Percentiles rank a stretch among this genome's conserved stretches.
Conservation (phyloP, 352 stramenopile genomes). For the Nothophytophthora sp. region DNA sequence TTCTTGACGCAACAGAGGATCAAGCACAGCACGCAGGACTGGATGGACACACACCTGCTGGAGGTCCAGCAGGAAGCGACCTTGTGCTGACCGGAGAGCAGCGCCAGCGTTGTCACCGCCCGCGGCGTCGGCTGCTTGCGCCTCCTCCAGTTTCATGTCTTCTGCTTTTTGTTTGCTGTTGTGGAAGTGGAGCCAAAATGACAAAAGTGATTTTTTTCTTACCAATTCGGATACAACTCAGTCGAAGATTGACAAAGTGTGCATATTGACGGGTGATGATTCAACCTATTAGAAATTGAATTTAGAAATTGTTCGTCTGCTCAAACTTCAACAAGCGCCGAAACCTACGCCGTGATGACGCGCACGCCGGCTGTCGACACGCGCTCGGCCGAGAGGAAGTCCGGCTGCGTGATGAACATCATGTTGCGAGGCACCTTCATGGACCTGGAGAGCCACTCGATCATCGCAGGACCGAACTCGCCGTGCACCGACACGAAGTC, state of each 20-base stretch:
- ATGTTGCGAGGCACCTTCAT: conserved; percentile 74
- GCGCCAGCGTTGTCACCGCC: neutral
- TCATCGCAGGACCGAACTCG: conserved; percentile 52
- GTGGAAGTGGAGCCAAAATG: no score
- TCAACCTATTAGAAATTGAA: no score
- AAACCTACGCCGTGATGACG: conserved; percentile 69
- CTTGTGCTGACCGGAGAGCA: neutral
- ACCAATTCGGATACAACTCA: no score
- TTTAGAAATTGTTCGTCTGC: no score
- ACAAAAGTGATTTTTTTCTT: no score
- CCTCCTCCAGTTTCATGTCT: conserved; percentile 18
- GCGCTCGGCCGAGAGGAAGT: conserved; percentile 53
- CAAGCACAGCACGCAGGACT: neutral
- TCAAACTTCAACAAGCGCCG: no score
- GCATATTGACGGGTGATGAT: no score
- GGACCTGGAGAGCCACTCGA: conserved; percentile 67
- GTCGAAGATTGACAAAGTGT: no score
- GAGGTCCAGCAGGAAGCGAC: conserved; percentile 17
- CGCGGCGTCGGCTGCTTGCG: neutral
- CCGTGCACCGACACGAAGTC: conserved; percentile 61
- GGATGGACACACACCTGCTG: conserved; percentile 10
- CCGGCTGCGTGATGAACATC: conserved; percentile 89
- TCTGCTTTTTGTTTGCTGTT: no score
- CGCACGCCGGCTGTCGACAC: conserved; percentile 66
- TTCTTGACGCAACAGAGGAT: neutral